phyloP scores from a whole-genome alignment of 2,329 filamentous ascomycete genomes.

The Albifimbria verrucaria region DNA sequence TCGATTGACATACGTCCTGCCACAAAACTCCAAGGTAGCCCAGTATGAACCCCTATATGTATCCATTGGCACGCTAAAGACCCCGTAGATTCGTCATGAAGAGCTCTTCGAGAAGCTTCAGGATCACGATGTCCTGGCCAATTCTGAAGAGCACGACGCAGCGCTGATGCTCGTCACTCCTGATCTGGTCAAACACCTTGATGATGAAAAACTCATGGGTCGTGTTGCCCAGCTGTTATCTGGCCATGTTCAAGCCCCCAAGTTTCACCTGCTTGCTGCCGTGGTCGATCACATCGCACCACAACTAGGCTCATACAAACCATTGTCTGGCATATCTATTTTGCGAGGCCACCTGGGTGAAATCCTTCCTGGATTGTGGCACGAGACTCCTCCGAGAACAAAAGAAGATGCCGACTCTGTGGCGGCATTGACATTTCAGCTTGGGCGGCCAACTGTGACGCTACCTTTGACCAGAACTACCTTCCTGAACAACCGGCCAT shows the following conservation, averaged over 20 bases:
- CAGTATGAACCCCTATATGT: no score
- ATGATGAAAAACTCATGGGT: conserved; percentile 39
- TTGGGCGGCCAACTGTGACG: conserved; percentile 38
- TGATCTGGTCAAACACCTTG: conserved; percentile 44
- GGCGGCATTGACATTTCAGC: conserved; percentile 38
- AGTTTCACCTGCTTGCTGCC: conserved; percentile 48
- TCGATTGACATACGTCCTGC: not conserved
- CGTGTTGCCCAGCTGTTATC: conserved; percentile 44
- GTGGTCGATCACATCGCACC: conserved; percentile 54
- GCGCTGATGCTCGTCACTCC: conserved; percentile 50
- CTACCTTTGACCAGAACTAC: conserved; percentile 75
- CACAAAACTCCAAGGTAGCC: not conserved
- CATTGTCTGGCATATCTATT: conserved; percentile 47
- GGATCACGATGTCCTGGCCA: conserved; percentile 21
- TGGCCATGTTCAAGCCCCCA: conserved; percentile 32
- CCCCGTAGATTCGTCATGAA: not conserved
- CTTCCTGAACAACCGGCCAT: conserved; percentile 65
- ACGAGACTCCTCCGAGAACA: conserved; percentile 19
- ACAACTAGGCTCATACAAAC: conserved; percentile 22
- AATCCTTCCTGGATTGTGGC: conserved; percentile 47
- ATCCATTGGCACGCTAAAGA: not conserved
- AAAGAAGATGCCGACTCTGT: conserved; percentile 30
- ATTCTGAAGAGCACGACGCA: conserved; percentile 31
- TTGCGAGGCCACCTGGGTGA: conserved; percentile 38
- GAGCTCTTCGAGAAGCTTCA: not conserved